Evolutionary conservation across 305 asterid genomes (phyloP).

Genomic region (Andrographis paniculata): DNA sequence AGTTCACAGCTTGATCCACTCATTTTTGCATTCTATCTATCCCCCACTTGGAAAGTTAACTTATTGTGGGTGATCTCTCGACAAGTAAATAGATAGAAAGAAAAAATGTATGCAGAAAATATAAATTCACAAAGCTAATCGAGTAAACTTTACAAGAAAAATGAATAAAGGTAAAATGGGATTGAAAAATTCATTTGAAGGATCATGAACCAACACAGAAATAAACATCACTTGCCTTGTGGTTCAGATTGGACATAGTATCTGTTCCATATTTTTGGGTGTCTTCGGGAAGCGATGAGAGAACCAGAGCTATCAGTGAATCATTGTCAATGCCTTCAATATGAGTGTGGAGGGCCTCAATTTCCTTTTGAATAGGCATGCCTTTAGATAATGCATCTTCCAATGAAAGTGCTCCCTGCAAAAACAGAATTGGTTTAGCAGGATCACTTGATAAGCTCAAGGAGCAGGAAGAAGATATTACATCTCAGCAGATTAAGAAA

Average conservation of each 20-base stretch:
- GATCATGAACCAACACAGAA: neutral
- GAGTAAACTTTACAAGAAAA: too few species aligned
- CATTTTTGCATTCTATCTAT: too few species aligned
- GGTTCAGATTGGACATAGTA: conserved; percentile 66
- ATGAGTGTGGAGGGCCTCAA: conserved; percentile 50
- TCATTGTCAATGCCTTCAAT: conserved; percentile 69
- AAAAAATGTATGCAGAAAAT: too few species aligned
- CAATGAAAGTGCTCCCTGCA: conserved; percentile 81
- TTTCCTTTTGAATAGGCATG: conserved; percentile 76
- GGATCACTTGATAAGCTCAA: neutral
- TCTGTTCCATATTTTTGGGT: conserved; percentile 57
- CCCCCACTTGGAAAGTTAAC: too few species aligned
- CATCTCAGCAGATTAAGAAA: too few species aligned
- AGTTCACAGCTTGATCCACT: too few species aligned
- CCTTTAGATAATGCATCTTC: conserved; percentile 91
- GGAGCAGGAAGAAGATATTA: too few species aligned
- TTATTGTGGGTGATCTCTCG: too few species aligned
- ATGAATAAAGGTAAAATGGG: too few species aligned
- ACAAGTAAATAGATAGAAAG: too few species aligned
- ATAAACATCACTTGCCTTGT: conserved; percentile 51
- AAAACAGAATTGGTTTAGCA: conserved; percentile 13
- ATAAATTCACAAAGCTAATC: too few species aligned
- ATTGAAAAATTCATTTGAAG: too few species aligned
- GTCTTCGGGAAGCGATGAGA: conserved; percentile 86
- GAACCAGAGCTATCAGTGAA: conserved; percentile 54